Conservation (phyloP, 2,329 filamentous ascomycete species). For the Coniella lustricola region DNA sequence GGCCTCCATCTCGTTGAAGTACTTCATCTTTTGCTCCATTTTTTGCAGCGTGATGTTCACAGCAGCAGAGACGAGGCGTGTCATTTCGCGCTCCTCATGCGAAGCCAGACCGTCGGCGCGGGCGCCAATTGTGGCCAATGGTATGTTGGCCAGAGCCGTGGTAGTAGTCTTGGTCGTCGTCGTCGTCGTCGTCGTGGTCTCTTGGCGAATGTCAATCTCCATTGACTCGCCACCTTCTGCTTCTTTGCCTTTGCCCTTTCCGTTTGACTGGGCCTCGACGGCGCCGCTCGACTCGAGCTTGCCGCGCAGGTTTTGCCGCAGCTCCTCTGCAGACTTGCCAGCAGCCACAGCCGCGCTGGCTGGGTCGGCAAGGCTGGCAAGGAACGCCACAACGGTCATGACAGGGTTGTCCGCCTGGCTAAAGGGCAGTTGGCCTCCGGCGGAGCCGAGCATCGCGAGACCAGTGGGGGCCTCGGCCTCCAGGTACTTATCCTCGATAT, state of each 20-base stretch:
- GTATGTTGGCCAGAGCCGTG: conserved; percentile 62
- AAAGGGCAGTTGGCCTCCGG: conserved; percentile 79
- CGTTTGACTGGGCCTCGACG: conserved; percentile 36
- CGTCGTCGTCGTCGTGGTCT: conserved; percentile 39
- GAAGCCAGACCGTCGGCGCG: conserved; percentile 84
- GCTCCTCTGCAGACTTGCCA: conserved; percentile 77
- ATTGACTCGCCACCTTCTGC: conserved; percentile 46
- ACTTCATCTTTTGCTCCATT: conserved; percentile 88
- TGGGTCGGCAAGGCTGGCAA: conserved; percentile 85
- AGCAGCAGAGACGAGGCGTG: conserved; percentile 81
- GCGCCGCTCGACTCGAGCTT: conserved; percentile 58
- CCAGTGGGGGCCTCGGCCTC: conserved; percentile 65
- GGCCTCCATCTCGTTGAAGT: conserved; percentile 93
- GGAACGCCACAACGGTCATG: conserved; percentile 90
- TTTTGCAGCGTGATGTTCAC: conserved; percentile 95
- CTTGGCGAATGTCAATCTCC: conserved; percentile 54
- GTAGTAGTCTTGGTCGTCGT: conserved; percentile 40
- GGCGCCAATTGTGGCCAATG: conserved; percentile 78
- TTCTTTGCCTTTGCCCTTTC: conserved; percentile 53
- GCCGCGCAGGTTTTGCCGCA: conserved; percentile 71
- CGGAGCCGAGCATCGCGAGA: conserved; percentile 60
- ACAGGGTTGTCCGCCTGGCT: conserved; percentile 92
- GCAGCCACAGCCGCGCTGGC: conserved; percentile 85
- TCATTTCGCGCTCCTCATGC: conserved; percentile 95
- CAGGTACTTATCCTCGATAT: conserved; percentile 95